Evolutionary conservation across 495 filamentous ascomycete genomes (phyloP).

Genomic region (Trichoderma orchidacearum): DNA sequence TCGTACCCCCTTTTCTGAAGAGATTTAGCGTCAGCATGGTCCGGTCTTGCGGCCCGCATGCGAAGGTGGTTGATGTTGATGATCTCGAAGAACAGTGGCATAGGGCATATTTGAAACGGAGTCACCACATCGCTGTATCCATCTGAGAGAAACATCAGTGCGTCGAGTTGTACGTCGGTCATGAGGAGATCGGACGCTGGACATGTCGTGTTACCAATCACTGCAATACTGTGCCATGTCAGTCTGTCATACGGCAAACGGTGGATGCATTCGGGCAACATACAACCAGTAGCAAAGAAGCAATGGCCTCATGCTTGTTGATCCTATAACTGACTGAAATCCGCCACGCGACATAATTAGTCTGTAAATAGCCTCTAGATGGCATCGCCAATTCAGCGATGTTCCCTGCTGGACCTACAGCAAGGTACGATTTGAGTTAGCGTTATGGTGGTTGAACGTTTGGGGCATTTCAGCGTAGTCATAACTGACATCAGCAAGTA

Average conservation of each 20-base stretch:
- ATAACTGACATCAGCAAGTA: conserved; percentile 9
- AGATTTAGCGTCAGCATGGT: not conserved
- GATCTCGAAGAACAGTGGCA: conserved; percentile 12
- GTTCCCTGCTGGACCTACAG: conserved; percentile 15
- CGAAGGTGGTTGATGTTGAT: conserved; percentile 14
- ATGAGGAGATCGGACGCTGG: conserved; percentile 13
- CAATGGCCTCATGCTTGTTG: conserved; percentile 6
- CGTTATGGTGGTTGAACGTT: not conserved
- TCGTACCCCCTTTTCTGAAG: conserved; percentile 5
- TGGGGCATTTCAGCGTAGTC: not conserved
- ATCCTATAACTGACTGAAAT: conserved; percentile 3
- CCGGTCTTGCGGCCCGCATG: not conserved
- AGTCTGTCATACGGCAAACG: not conserved
- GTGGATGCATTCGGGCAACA: not conserved
- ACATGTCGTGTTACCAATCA: conserved; percentile 17
- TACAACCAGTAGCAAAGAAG: conserved; percentile 12
- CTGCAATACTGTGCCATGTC: conserved; percentile 8
- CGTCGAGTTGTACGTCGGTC: conserved; percentile 5
- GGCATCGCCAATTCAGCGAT: conserved; percentile 17
- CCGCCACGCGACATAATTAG: conserved; percentile 18
- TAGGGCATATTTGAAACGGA: conserved; percentile 11
- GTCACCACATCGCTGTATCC: conserved; percentile 1
- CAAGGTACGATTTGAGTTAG: not conserved
- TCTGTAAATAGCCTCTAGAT: conserved; percentile 15
- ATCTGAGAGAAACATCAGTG: conserved; percentile 8